phyloP scores from a whole-genome alignment of 2,329 filamentous ascomycete species.

The Ilyonectria destructans region DNA sequence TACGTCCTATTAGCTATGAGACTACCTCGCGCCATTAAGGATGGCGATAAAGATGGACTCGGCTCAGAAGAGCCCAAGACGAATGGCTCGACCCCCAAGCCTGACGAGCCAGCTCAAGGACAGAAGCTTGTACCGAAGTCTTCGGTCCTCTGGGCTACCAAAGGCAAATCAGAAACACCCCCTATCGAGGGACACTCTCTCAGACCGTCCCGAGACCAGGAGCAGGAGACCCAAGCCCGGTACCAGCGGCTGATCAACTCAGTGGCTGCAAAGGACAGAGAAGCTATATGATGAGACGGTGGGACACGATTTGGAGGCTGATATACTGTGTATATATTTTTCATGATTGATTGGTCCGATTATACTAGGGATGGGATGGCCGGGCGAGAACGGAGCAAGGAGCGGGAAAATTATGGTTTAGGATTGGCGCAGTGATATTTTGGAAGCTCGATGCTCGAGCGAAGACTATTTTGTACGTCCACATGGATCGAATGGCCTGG shows the following conservation, averaged over 20 bases:
- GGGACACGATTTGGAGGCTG: neutral
- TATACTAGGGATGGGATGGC: constrained; percentile 34
- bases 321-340: constrained; percentile 35
- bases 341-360: constrained; percentile 35
- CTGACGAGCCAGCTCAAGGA: constrained; percentile 47
- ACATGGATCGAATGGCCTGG: neutral
- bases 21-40: constrained; percentile 64
- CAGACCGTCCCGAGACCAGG: constrained; percentile 52
- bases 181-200: constrained; percentile 38
- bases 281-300: constrained; percentile 36
- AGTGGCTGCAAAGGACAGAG: constrained; percentile 54
- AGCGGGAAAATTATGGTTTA: constrained; percentile 35
- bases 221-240: constrained; percentile 54
- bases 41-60: constrained; percentile 51
- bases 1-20: constrained; percentile 79
- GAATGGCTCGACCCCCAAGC: constrained; percentile 51
- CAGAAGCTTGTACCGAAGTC: constrained; percentile 45
- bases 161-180: constrained; percentile 42
- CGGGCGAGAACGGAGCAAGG: constrained; percentile 46
- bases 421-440: constrained; percentile 36
- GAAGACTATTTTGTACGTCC: constrained; percentile 11
- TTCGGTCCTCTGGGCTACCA: constrained; percentile 57
- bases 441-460: constrained; percentile 18
- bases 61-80: constrained; percentile 52
- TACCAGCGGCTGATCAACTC: constrained; percentile 59